Conservation (phyloP, 371 early-diverging fungal genomes). For the Circinella umbellata region DNA sequence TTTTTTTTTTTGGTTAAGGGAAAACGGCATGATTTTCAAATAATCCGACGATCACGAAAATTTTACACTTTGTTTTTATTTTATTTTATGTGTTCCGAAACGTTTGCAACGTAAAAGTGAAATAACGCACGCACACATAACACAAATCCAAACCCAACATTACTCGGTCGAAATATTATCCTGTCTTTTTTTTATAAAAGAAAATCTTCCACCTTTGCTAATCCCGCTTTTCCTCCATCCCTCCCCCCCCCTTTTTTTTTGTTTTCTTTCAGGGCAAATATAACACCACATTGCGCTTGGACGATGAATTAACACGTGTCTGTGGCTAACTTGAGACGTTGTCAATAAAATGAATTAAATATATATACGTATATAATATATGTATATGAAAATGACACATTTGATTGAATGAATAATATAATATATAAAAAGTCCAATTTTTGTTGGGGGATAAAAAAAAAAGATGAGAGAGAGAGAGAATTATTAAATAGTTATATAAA, state of each 20-base stretch:
- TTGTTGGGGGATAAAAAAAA: too few species aligned
- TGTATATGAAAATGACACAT: not conserved
- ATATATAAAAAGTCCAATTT: too few species aligned
- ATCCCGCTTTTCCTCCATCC: too few species aligned
- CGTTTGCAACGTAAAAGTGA: not conserved
- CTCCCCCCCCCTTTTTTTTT: not conserved
- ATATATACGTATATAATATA: too few species aligned
- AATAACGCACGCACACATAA: not conserved
- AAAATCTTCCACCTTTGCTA: too few species aligned
- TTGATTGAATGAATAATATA: not conserved
- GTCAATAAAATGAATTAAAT: not conserved
- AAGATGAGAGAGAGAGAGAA: too few species aligned
- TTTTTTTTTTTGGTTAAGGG: not conserved
- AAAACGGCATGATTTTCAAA: constrained; percentile 7
- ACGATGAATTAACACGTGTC: not conserved
- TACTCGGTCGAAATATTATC: not conserved
- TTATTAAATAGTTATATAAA: not conserved
- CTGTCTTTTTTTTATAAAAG: too few species aligned
- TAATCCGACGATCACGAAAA: not conserved
- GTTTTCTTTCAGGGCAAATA: not conserved
- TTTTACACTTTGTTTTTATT: too few species aligned
- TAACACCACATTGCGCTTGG: not conserved
- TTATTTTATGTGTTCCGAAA: not conserved
- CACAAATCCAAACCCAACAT: not conserved
- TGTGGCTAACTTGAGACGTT: not conserved